phyloP scores from a whole-genome alignment of 2,329 filamentous ascomycete species.

The Stachybotrys elegans region DNA sequence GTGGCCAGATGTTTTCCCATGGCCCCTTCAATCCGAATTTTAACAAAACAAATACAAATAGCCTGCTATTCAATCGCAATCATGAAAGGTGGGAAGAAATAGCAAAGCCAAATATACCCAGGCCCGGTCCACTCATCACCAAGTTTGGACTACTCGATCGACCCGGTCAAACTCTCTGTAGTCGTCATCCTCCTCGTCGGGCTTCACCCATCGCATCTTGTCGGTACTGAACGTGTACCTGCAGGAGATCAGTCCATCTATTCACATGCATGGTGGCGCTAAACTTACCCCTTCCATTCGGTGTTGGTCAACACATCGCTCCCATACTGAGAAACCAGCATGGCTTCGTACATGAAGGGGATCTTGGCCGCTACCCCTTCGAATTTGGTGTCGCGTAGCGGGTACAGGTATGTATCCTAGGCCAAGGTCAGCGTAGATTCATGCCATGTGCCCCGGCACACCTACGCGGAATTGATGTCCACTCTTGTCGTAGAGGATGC shows the following conservation, averaged over 20 bases:
- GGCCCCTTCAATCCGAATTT: too few species aligned
- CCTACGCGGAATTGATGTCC: conserved; percentile 43
- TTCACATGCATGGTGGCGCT: too few species aligned
- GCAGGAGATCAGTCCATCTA: conserved; percentile 8
- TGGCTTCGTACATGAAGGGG: conserved; percentile 55
- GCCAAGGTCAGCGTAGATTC: background rate
- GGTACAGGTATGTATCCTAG: conserved; percentile 60
- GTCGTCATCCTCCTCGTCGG: conserved; percentile 1
- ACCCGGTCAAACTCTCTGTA: too few species aligned
- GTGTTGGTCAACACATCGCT: conserved; percentile 44
- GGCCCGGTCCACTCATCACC: too few species aligned
- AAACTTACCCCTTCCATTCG: conserved; percentile 46
- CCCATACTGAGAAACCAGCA: conserved; percentile 55
- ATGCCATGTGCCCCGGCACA: background rate
- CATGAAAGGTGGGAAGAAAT: too few species aligned
- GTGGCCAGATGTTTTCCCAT: too few species aligned
- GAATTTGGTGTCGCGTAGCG: conserved; percentile 62
- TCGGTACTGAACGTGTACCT: conserved; percentile 37
- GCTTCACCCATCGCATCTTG: conserved; percentile 27
- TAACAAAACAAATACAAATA: too few species aligned
- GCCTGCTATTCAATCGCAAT: too few species aligned
- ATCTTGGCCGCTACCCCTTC: conserved; percentile 64
- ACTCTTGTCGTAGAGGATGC: conserved; percentile 46
- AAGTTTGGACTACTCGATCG: too few species aligned
- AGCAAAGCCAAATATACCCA: too few species aligned